phyloP scores from a whole-genome alignment of 164 flowering plant genomes.

The Santalum album region DNA sequence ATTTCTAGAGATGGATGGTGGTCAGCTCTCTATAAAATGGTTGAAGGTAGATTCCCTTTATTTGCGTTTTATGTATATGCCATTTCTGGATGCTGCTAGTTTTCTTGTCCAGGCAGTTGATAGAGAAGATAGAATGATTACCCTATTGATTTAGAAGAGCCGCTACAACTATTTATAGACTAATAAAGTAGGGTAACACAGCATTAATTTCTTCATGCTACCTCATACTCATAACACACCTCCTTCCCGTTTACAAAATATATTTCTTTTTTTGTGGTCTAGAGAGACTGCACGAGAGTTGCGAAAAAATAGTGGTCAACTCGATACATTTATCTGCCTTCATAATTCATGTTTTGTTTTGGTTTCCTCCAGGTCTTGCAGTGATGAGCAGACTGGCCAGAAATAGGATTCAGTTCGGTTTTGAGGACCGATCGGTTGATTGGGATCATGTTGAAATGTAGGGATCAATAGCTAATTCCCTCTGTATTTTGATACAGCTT shows the following conservation, averaged over 20 bases:
- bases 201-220: no score
- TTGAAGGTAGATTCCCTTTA: constrained; percentile 54
- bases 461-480: not conserved
- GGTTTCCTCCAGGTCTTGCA: constrained; percentile 55
- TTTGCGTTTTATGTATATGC: not conserved
- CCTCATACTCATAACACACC: no score
- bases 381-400: constrained; percentile 67
- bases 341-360: not conserved
- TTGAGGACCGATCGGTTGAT: constrained; percentile 39
- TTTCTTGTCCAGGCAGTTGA: no score
- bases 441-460: constrained; percentile 35
- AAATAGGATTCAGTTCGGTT: constrained; percentile 42
- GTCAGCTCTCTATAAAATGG: constrained; percentile 82
- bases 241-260: no score
- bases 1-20: constrained; percentile 90
- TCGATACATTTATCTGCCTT: not conserved
- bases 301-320: no score
- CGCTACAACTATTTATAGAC: no score
- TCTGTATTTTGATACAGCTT: not conserved
- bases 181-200: no score
- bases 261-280: no score
- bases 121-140: no score
- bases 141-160: no score
- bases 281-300: no score
- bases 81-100: no score